Percentiles rank a stretch among this genome's conserved stretches.
Evolutionary conservation across 306 rosid genomes (phyloP).

Genomic region (Vigna unguiculata): DNA sequence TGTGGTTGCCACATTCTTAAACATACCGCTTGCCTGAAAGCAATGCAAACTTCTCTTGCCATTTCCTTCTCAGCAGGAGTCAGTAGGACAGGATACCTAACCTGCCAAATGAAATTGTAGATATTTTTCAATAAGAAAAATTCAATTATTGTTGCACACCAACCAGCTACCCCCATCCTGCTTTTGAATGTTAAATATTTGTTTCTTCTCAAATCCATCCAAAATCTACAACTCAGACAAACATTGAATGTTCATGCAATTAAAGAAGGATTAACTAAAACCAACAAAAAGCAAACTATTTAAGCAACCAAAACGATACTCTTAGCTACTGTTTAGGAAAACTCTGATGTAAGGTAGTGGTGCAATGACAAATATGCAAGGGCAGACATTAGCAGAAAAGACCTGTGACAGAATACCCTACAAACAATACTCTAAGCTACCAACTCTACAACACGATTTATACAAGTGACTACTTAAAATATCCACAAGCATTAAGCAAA

Average conservation of each 20-base stretch:
- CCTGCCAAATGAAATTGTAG: slow-evolving; percentile 65
- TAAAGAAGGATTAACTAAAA: slow-evolving; percentile 26
- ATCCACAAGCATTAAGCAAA: no score
- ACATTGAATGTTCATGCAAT: slow-evolving; percentile 6
- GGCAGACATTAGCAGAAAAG: no score
- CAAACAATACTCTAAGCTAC: no score
- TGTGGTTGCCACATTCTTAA: slow-evolving; percentile 32
- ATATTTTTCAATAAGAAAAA: slow-evolving; percentile 36
- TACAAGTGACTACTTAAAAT: no score
- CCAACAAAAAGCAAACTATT: slow-evolving; percentile 8
- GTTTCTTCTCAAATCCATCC: slow-evolving; percentile 2
- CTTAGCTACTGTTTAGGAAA: no score
- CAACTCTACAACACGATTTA: no score
- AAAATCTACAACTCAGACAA: slow-evolving; percentile 3
- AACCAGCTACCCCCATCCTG: slow-evolving; percentile 5
- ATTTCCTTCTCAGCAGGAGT: slow-evolving; percentile 95
- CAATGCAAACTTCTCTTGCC: slow-evolving; percentile 95
- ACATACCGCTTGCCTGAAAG: slow-evolving; percentile 95
- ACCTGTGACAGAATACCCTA: no score
- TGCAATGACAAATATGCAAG: no score
- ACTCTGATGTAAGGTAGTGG: no score
- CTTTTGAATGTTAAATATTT: slow-evolving; percentile 15
- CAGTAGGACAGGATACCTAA: slow-evolving; percentile 91
- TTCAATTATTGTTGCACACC: slow-evolving; percentile 23
- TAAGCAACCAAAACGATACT: no score